phyloP scores from a whole-genome alignment of 2,329 filamentous ascomycete genomes.

The Fusarium foetens region DNA sequence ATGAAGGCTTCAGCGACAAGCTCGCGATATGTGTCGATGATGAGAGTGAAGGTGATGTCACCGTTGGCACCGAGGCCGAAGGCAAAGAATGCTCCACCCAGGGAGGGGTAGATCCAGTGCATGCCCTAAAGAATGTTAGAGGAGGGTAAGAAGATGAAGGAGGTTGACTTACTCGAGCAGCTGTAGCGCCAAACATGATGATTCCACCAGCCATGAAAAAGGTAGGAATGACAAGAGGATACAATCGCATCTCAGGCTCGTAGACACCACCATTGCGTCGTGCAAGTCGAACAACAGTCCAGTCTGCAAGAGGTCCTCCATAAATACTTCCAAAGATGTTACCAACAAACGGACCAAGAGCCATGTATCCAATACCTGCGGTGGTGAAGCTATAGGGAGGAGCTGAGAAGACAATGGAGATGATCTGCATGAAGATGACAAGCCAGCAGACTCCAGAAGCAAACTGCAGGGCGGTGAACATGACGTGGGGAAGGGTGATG shows the following conservation, averaged over 20 bases:
- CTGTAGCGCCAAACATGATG: conserved; percentile 53
- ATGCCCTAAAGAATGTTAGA: conserved; percentile 48
- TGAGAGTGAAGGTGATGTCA: conserved; percentile 50
- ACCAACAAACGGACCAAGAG: conserved; percentile 49
- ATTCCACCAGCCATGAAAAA: conserved; percentile 50
- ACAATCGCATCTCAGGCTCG: conserved; percentile 58
- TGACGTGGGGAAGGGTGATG: conserved; percentile 51
- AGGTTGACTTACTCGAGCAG: conserved; percentile 45
- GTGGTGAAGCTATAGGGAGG: conserved; percentile 48
- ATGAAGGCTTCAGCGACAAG: conserved; percentile 47
- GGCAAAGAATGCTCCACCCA: conserved; percentile 51
- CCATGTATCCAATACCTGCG: conserved; percentile 45
- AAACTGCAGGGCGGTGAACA: conserved; percentile 54
- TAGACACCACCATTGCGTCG: conserved; percentile 54
- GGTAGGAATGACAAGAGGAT: conserved; percentile 44
- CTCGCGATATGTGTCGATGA: conserved; percentile 51
- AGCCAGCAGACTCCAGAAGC: conserved; percentile 45
- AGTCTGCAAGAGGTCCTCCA: conserved; percentile 53
- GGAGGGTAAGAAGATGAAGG: accelerated
- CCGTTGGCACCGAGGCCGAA: conserved; percentile 53
- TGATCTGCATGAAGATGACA: conserved; percentile 41
- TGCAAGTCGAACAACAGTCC: conserved; percentile 51
- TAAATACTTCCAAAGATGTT: conserved; percentile 53
- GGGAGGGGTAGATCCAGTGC: conserved; percentile 55
- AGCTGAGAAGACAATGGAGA: conserved; percentile 50